These are phyloP conservation scores for Vigna trinervia DNA, from an alignment of 306 rosid species.

Conservation along the genomic window DNA sequence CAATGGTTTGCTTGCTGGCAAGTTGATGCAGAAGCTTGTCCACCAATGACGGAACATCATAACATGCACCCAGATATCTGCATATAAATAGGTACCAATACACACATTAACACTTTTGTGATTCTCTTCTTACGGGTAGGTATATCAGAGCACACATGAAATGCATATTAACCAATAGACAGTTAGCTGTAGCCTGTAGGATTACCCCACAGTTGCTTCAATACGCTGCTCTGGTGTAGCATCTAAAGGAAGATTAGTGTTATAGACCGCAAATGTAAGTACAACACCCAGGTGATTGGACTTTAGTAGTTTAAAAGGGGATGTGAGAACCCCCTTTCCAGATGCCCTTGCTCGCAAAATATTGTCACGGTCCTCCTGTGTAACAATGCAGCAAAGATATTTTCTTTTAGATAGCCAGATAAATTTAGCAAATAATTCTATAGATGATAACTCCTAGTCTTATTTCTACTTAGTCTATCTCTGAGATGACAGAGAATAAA, in stretches of 20 bases:
- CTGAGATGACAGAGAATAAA: neutral
- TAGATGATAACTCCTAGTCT: slow-evolving; percentile 5
- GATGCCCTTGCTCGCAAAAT: slow-evolving; percentile 93
- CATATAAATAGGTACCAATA: slow-evolving; percentile 34
- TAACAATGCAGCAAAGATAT: slow-evolving; percentile 13
- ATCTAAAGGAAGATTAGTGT: slow-evolving; percentile 66
- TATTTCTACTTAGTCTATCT: neutral
- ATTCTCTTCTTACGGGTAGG: neutral
- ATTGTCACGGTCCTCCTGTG: slow-evolving; percentile 92
- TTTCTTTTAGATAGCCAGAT: slow-evolving; percentile 37
- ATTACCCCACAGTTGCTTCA: slow-evolving; percentile 92
- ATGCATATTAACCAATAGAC: slow-evolving; percentile 5
- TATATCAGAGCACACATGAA: slow-evolving; percentile 1
- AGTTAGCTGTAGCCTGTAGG: slow-evolving; percentile 3
- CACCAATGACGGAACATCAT: slow-evolving; percentile 93
- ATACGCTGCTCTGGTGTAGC: slow-evolving; percentile 76
- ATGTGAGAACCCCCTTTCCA: slow-evolving; percentile 91
- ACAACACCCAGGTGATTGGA: slow-evolving; percentile 94
- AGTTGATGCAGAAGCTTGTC: slow-evolving; percentile 99
- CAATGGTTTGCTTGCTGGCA: slow-evolving; percentile 97
- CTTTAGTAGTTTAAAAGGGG: slow-evolving; percentile 94
- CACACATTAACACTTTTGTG: slow-evolving; percentile 39
- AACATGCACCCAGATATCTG: slow-evolving; percentile 96
- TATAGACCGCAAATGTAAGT: slow-evolving; percentile 90
- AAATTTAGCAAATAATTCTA: slow-evolving; percentile 31